Base-by-base conservation (phyloP, 1,139 yeast genomes). In the Yamadazyma taylorii region DNA sequence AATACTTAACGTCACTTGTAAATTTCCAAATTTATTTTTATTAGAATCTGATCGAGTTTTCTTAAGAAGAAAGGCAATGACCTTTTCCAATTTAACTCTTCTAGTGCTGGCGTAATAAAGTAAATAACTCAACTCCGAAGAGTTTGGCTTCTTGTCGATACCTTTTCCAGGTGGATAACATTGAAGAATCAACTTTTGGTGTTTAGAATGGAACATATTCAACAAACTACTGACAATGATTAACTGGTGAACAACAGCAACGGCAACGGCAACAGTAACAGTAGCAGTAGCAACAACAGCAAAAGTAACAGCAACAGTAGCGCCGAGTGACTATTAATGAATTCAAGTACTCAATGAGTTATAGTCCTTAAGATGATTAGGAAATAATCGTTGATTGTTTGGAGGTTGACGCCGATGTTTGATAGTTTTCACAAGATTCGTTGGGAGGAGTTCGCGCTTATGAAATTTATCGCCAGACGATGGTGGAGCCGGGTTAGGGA, bases 161-260 rank as follows among this genome's bases (percentile, higher is more conserved):
- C 81, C 83, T 45, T 87, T 75, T 2, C 97, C 96, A 2, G 94
- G 78, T 3, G 96, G 98, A 58, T 90, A 92, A 66, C 98, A 92
- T 58, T 86, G 95, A 38, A 85, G 75, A 30, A 92, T 86, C 53
- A 90, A 73, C 55, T 85, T 83, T 61, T 89, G 97, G 59, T 90
- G 97, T 58, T 90, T 90, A 5, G 96, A 86, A 34, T 70, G 72
- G 51, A 79, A 77, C 43, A 78, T 53, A 22, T 48, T 44, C 51
- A 55, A 48, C 39, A 35, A 48, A 9, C n/a, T n/a, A n/a, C n/a
- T n/a, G n/a, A n/a, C n/a, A n/a, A n/a, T n/a, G n/a, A n/a, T n/a
- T n/a, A n/a, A 21, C 23, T 8, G 23, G 23, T 21, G 23, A 21
- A 8, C 23, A 6, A 24, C n/a, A 6, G 5, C 17, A 25, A 25